Percentiles rank a stretch among this genome's conserved stretches.
Evolutionary conservation across 495 filamentous ascomycete species (phyloP).

Genomic region (Cercophora scortea): DNA sequence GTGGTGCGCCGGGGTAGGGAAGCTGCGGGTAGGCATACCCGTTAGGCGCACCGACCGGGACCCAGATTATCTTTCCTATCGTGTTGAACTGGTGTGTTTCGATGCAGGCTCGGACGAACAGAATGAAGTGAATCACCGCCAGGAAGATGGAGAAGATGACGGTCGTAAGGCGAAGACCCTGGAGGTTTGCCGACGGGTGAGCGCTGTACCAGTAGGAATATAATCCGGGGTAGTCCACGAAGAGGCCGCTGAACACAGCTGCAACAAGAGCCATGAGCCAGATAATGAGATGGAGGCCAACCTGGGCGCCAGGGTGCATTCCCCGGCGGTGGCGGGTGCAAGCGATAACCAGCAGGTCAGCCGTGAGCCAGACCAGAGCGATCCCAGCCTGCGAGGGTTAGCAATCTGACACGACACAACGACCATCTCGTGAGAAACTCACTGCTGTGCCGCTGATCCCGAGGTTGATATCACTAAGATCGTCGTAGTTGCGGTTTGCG

Average conservation of each 20-base stretch:
- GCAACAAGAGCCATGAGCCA: constrained; percentile 12
- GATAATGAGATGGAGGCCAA: constrained; percentile 29
- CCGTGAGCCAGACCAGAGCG: constrained; percentile 25
- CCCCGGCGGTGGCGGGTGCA: constrained; percentile 15
- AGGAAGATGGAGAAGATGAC: constrained; percentile 13
- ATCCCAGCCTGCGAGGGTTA: constrained; percentile 14
- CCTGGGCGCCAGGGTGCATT: constrained; percentile 31
- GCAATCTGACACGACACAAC: no score
- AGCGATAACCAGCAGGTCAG: constrained; percentile 26
- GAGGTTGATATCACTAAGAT: background rate
- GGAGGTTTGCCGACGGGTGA: background rate
- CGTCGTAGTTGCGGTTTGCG: background rate
- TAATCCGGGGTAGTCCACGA: background rate
- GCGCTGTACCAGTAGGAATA: background rate
- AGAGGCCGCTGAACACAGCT: constrained; percentile 9
- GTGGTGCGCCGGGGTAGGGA: background rate
- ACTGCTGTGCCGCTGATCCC: background rate
- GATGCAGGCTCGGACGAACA: constrained; percentile 38
- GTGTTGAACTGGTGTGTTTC: constrained; percentile 28
- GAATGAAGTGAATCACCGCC: constrained; percentile 26
- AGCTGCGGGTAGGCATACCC: background rate
- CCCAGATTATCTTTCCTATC: constrained; percentile 1
- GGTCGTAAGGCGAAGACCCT: constrained; percentile 1
- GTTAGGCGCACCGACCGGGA: background rate
- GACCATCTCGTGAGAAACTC: background rate